These are phyloP conservation scores for Triadica sebifera DNA, from an alignment of 345 rosid species.

Conservation along the genomic window DNA sequence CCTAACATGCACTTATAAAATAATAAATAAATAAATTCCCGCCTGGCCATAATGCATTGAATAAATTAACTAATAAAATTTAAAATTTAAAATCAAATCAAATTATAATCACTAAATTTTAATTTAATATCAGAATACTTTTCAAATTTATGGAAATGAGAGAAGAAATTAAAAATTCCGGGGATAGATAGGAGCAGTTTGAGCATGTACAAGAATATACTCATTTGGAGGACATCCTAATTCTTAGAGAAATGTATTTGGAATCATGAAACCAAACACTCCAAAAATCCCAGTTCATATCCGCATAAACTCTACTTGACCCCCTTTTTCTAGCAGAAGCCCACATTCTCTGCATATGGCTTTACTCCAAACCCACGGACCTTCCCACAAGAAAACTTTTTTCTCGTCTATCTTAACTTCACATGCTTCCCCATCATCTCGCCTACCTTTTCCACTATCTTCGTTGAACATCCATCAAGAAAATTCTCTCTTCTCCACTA, in stretches of 20 bases:
- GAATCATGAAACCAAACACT: slow-evolving; percentile 8
- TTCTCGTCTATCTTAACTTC: slow-evolving; percentile 26
- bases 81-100: too few species aligned
- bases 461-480: slow-evolving; percentile 33
- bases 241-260: neutral
- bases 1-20: too few species aligned
- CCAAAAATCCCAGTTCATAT: neutral
- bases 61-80: too few species aligned
- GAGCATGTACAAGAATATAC: too few species aligned
- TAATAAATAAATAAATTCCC: too few species aligned
- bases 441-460: slow-evolving; percentile 26
- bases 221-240: neutral
- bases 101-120: too few species aligned
- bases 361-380: slow-evolving; percentile 43
- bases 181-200: too few species aligned
- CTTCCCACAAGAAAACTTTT: slow-evolving; percentile 9
- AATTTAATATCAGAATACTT: too few species aligned
- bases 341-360: slow-evolving; percentile 38
- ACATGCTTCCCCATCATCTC: slow-evolving; percentile 5
- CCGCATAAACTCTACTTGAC: slow-evolving; percentile 12
- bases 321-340: neutral
- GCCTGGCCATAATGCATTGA: too few species aligned
- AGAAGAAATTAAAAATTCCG: too few species aligned
- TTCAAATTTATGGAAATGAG: too few species aligned
- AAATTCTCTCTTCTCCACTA: slow-evolving; percentile 28